Evolutionary conservation across 306 rosid genomes (phyloP).

Genomic region (Amphicarpaea edgeworthii): DNA sequence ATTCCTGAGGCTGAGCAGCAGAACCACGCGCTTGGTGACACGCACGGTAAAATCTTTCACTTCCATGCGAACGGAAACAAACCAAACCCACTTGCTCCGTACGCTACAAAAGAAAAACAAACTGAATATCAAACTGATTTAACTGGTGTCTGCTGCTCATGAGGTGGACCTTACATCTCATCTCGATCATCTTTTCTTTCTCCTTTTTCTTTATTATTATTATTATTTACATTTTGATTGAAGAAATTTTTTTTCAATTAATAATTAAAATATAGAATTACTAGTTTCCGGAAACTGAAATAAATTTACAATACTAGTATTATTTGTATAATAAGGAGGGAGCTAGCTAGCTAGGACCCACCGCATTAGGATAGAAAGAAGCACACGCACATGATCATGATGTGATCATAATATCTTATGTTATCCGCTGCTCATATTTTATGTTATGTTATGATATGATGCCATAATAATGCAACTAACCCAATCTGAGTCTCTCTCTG

Average conservation of each 20-base stretch:
- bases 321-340: too few species aligned
- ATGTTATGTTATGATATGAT: conserved; percentile 41
- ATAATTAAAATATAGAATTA: too few species aligned
- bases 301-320: too few species aligned
- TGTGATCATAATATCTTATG: conserved; percentile 47
- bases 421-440: conserved; percentile 37
- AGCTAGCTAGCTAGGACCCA: too few species aligned
- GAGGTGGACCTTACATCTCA: conserved; percentile 53
- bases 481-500: conserved; percentile 2
- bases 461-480: conserved; percentile 38
- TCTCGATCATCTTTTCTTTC: background rate
- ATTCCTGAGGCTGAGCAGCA: background rate
- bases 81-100: conserved; percentile 56
- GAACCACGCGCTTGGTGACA: background rate
- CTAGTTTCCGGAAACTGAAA: too few species aligned
- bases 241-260: too few species aligned
- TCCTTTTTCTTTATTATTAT: background rate
- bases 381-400: conserved; percentile 50
- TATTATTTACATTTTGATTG: too few species aligned
- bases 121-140: conserved; percentile 56
- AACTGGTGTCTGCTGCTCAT: conserved; percentile 51
- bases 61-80: conserved; percentile 40
- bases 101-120: conserved; percentile 55
- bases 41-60: conserved; percentile 44
- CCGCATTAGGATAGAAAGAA: conserved; percentile 39